These are phyloP conservation scores for Entamoeba dispar DNA, from an alignment of 208 protist species.

Conservation along the genomic window DNA sequence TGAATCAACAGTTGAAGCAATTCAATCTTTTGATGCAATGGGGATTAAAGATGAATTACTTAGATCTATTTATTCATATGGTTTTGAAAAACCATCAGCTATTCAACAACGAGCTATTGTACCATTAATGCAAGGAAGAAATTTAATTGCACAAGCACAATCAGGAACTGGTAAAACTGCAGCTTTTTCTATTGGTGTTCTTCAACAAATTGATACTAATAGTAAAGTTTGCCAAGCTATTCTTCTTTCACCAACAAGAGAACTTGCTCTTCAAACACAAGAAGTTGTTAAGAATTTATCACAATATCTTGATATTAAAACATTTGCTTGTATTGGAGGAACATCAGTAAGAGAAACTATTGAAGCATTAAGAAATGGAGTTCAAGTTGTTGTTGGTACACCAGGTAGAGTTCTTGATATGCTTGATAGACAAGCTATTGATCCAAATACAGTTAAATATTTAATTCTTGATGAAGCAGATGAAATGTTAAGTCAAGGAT, in stretches of 20 bases:
- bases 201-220: constrained; percentile 24
- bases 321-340: neutral
- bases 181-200: constrained; percentile 60
- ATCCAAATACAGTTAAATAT: neutral
- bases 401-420: constrained; percentile 85
- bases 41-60: neutral
- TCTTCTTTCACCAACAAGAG: constrained; percentile 76
- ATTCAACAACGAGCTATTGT: constrained; percentile 87
- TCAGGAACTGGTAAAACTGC: constrained; percentile 72
- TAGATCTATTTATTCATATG: constrained; percentile 33
- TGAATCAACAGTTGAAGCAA: too few species aligned
- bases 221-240: constrained; percentile 45
- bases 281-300: constrained; percentile 23
- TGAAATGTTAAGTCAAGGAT: constrained; percentile 86
- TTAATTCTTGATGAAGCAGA: constrained; percentile 64
- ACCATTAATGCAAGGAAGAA: constrained; percentile 43
- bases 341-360: constrained; percentile 48
- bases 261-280: constrained; percentile 85
- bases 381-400: constrained; percentile 84
- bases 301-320: neutral
- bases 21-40: constrained; percentile 8
- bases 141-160: constrained; percentile 65
- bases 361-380: constrained; percentile 63
- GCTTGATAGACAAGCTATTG: constrained; percentile 72
- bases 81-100: constrained; percentile 80